phyloP scores from a whole-genome alignment of 768 basidiomycete species.

The Kwoniella botswanensis region DNA sequence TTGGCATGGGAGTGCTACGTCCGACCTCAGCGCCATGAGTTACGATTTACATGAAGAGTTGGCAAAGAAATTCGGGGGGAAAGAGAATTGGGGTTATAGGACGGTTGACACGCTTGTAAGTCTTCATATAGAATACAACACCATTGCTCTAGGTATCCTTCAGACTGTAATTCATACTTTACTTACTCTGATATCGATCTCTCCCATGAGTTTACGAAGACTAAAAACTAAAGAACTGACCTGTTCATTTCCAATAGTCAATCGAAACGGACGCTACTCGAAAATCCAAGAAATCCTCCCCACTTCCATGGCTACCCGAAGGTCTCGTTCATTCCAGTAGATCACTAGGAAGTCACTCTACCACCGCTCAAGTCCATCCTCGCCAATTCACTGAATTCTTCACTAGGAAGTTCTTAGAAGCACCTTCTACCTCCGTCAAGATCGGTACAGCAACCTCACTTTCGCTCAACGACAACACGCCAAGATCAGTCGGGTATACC shows the following conservation, averaged over 20 bases:
- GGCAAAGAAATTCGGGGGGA: constrained; percentile 71
- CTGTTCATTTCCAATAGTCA: constrained; percentile 31
- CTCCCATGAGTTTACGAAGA: too few relatives aligned
- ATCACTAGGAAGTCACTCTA: constrained; percentile 43
- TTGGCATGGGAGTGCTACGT: constrained; percentile 68
- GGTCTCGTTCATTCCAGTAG: constrained; percentile 45
- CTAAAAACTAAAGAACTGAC: background rate
- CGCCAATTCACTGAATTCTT: constrained; percentile 53
- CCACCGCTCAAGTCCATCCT: constrained; percentile 58
- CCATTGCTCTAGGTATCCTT: background rate
- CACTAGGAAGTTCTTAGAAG: constrained; percentile 37
- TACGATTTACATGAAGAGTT: constrained; percentile 76
- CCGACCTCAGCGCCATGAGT: constrained; percentile 68
- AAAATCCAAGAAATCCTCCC: constrained; percentile 33
- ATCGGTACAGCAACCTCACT: constrained; percentile 44
- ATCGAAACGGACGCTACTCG: constrained; percentile 46
- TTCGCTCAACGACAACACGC: background rate
- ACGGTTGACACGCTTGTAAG: constrained; percentile 63
- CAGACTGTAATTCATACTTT: background rate
- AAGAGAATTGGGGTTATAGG: constrained; percentile 81
- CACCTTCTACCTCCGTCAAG: constrained; percentile 43
- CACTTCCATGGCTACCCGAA: constrained; percentile 49
- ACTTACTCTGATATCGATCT: too few relatives aligned
- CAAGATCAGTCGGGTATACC: constrained; percentile 10
- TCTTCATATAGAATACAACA: background rate